Percentiles rank a stretch among this genome's conserved stretches.
Conservation (phyloP, 2,329 filamentous ascomycete genomes). For the Nannizzia gypsea region DNA sequence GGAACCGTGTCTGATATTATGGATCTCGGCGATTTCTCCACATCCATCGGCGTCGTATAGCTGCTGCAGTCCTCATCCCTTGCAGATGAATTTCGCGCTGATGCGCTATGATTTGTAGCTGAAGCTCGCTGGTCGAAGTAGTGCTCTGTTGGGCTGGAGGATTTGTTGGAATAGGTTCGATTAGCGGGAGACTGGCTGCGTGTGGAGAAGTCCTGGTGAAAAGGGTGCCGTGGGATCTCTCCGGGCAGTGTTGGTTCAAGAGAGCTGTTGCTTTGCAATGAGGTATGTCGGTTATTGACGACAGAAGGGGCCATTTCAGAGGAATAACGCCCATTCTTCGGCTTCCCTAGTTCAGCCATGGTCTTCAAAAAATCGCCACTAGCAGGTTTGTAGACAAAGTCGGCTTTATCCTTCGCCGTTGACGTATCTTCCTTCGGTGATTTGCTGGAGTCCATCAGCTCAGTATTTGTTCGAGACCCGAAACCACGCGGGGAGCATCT, state of each 20-base stretch:
- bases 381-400: slow-evolving; percentile 16
- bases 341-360: slow-evolving; percentile 15
- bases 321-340: slow-evolving; percentile 5
- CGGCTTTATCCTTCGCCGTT: slow-evolving; percentile 5
- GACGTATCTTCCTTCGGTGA: neutral
- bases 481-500: neutral
- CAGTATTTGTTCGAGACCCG: neutral
- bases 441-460: neutral
- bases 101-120: neutral
- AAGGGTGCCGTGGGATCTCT: slow-evolving; percentile 14
- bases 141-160: neutral
- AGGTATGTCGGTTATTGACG: neutral
- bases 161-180: neutral
- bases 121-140: neutral
- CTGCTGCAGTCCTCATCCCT: slow-evolving; percentile 2
- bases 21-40: neutral
- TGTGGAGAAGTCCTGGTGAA: slow-evolving; percentile 7
- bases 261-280: slow-evolving; percentile 3
- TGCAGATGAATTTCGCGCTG: neutral
- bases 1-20: neutral
- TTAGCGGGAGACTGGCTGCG: slow-evolving; percentile 1
- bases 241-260: slow-evolving; percentile 7
- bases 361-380: slow-evolving; percentile 15
- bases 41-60: neutral
- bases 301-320: neutral